These are phyloP conservation scores for Psilocybe sp. DNA, from an alignment of 768 basidiomycete genomes.

Conservation along the genomic window DNA sequence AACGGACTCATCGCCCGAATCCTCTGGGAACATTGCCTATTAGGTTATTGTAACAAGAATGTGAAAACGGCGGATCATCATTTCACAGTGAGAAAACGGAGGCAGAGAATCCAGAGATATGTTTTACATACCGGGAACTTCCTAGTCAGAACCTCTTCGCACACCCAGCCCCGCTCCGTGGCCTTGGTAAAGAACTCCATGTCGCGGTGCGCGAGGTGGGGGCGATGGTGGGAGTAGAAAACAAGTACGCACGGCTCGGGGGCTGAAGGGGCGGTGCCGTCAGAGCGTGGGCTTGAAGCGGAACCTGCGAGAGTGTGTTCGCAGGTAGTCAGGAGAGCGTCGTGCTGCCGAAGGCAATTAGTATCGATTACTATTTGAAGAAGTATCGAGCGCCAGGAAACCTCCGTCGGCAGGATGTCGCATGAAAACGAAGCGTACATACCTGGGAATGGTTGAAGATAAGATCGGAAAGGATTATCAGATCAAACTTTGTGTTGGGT, in stretches of 20 bases:
- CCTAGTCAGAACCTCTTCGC: constrained; percentile 64
- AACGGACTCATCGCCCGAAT: constrained; percentile 74
- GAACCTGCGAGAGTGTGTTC: constrained; percentile 35
- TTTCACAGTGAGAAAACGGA: too few species aligned
- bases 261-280: not conserved
- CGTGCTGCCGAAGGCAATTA: constrained; percentile 50
- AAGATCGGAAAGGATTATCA: constrained; percentile 89
- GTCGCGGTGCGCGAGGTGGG: constrained; percentile 78
- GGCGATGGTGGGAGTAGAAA: constrained; percentile 88
- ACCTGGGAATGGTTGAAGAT: constrained; percentile 95
- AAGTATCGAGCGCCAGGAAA: not conserved
- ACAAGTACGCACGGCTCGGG: constrained; percentile 51
- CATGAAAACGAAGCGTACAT: constrained; percentile 4
- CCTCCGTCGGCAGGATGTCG: too few species aligned
- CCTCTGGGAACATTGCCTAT: constrained; percentile 89
- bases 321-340: constrained; percentile 75
- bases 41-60: not conserved
- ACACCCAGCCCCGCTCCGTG: constrained; percentile 60
- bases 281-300: not conserved
- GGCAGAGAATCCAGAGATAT: too few species aligned
- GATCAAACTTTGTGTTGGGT: constrained; percentile 48
- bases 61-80: too few species aligned
- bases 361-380: not conserved
- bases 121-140: constrained; percentile 53
- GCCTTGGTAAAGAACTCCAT: constrained; percentile 79